These are phyloP conservation scores for Penicillium sp. DNA, from an alignment of 2,329 filamentous ascomycete genomes.

Conservation along the genomic window DNA sequence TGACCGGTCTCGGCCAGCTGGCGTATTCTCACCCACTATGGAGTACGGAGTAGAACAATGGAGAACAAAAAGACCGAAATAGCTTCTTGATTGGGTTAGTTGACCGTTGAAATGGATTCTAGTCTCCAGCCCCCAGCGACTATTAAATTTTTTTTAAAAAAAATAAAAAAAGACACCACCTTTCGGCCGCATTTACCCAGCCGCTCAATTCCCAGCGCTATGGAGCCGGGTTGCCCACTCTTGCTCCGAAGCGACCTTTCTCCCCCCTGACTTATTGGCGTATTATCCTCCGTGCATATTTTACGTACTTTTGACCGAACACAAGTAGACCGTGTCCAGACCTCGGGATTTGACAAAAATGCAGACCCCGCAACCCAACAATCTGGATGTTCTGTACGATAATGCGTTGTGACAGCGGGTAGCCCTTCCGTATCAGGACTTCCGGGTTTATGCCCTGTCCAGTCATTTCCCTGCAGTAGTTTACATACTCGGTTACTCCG, in stretches of 20 bases:
- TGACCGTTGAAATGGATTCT: slow-evolving; percentile 15
- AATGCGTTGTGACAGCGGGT: slow-evolving; percentile 6
- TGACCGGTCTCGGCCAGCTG: neutral
- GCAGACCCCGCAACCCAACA: neutral
- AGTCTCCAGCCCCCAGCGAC: slow-evolving; percentile 1
- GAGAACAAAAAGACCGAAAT: neutral
- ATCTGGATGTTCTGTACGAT: neutral
- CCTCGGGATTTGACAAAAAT: neutral
- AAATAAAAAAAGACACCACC: too few species aligned
- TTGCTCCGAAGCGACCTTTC: neutral
- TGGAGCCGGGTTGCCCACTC: neutral
- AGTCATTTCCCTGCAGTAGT: neutral
- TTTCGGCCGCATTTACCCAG: neutral
- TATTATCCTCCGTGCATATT: neutral
- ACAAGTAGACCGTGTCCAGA: neutral
- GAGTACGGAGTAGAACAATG: neutral
- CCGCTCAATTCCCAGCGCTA: neutral
- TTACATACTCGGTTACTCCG: neutral
- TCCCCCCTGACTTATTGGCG: neutral
- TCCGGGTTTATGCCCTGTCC: neutral
- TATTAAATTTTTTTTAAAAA: neutral
- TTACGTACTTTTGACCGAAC: neutral
- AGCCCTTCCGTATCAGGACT: neutral
- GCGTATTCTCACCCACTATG: neutral
- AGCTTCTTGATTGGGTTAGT: slow-evolving; percentile 14